These are phyloP conservation scores for Phytophthora palmivora DNA, from an alignment of 352 stramenopile genomes.

Conservation along the genomic window DNA sequence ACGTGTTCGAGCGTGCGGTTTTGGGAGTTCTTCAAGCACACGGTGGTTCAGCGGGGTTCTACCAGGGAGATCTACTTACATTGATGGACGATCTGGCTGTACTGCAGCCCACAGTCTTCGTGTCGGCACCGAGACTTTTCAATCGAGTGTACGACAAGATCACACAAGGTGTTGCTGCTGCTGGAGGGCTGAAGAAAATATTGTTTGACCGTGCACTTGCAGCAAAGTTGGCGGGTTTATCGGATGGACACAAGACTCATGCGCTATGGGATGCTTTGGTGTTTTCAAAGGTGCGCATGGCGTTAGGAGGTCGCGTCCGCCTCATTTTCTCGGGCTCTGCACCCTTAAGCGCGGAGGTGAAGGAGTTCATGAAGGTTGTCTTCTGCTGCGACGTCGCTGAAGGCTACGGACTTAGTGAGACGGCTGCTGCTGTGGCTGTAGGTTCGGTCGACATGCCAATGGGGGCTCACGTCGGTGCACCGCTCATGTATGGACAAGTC, in stretches of 20 bases:
- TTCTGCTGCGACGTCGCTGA: constrained; percentile 91
- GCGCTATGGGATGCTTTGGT: constrained; percentile 92
- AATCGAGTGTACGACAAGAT: constrained; percentile 97
- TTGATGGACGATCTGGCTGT: constrained; percentile 93
- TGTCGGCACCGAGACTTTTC: constrained; percentile 92
- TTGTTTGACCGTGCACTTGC: constrained; percentile 54
- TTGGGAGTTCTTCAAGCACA: constrained; percentile 77
- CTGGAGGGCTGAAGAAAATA: constrained; percentile 46
- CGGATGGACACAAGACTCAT: constrained; percentile 45
- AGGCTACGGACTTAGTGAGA: constrained; percentile 96
- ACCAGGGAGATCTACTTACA: constrained; percentile 84
- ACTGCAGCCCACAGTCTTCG: constrained; percentile 92
- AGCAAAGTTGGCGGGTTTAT: constrained; percentile 47
- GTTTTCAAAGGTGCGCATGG: constrained; percentile 92
- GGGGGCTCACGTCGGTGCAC: constrained; percentile 92
- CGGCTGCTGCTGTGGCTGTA: constrained; percentile 82
- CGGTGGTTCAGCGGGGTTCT: constrained; percentile 75
- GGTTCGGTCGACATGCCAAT: constrained; percentile 43
- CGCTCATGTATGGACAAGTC: constrained; percentile 84
- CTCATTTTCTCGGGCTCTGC: constrained; percentile 94
- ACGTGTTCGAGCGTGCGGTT: constrained; percentile 95
- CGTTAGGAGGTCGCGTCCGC: constrained; percentile 86
- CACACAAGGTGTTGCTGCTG: constrained; percentile 51
- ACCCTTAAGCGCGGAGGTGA: constrained; percentile 89
- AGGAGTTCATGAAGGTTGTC: constrained; percentile 94